Evolutionary conservation across 2,329 filamentous ascomycete genomes (phyloP).

Genomic region (Periconia macrospinosa): DNA sequence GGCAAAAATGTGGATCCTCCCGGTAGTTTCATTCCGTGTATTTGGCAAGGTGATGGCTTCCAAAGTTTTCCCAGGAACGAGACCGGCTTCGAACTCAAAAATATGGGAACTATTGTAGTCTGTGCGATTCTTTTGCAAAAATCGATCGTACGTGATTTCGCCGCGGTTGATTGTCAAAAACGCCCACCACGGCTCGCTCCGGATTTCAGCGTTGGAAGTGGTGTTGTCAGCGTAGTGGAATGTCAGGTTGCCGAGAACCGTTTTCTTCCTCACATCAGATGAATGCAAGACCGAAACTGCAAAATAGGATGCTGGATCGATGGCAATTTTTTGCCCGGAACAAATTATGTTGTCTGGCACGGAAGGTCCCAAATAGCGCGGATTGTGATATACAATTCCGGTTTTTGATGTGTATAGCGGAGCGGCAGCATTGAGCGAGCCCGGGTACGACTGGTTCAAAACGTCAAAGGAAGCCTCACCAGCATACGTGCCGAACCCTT

Average conservation of each 20-base stretch:
- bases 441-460: too few relatives aligned
- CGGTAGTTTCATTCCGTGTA: slow-evolving; percentile 39
- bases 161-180: slow-evolving; percentile 52
- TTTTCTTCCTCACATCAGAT: slow-evolving; percentile 45
- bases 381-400: too few relatives aligned
- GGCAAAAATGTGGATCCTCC: slow-evolving; percentile 46
- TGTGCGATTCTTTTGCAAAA: slow-evolving; percentile 45
- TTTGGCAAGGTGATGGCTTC: slow-evolving; percentile 46
- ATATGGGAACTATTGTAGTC: slow-evolving; percentile 51
- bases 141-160: slow-evolving; percentile 47
- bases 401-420: too few relatives aligned
- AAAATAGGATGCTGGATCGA: slow-evolving; percentile 42
- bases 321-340: slow-evolving; percentile 43
- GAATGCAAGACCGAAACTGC: slow-evolving; percentile 49
- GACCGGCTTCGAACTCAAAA: slow-evolving; percentile 48
- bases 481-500: too few relatives aligned
- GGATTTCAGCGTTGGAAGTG: slow-evolving; percentile 46
- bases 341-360: slow-evolving; percentile 50
- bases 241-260: slow-evolving; percentile 46
- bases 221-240: slow-evolving; percentile 49
- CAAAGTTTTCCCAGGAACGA: slow-evolving; percentile 45
- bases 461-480: too few relatives aligned
- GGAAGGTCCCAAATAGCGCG: too few relatives aligned
- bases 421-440: too few relatives aligned
- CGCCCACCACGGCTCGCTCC: slow-evolving; percentile 49